Base-by-base conservation (phyloP, 306 rosid species). In the Acacia melanoxylon region DNA sequence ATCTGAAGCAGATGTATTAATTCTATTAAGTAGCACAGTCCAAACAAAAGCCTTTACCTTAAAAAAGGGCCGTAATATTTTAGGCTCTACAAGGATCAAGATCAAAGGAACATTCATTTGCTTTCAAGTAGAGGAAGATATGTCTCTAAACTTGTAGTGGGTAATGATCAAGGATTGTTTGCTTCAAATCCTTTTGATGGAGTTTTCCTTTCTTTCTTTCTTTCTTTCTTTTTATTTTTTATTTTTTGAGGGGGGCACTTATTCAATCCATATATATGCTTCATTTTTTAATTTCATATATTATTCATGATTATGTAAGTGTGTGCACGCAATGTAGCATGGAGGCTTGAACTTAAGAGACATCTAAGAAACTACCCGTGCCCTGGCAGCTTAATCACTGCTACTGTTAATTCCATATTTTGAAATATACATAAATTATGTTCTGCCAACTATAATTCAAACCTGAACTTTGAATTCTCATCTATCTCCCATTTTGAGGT, bases 401-500 rank as follows among this genome's bases (percentile, higher is more conserved):
- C 29, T 33, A 48, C 9, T 31, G 8, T 51, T 10, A 51, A 52
- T 19, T 51, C 41, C 78, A 20, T 14, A 51, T 27, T 48, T 48
- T 72, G 48, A 33, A 74, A 20, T 25, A 35, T 35, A 20, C 20
- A 35, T 74, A 10, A 52, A n/a, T 8, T 58, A 44, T 48, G 72
- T 72, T 80, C 17, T 42, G 35, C 51, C 59, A 59, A 59, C 48
- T 3, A 72, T 58, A 42, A 12, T 29, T 72, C 37, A 37, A 71
- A 4, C 8, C 29, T 22, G 1, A 45, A 45, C 45, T 77, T 45
- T 24, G n/a, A 77, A 46, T 65, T 65, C 73, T 54, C 76, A 59
- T 14, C n/a, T 29, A 22, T 76, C 71, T 58, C 78, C 42, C 40
- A 48, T 48, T 85, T 40, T 20, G 54, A 68, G 66, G 63, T 68